Base-by-base conservation (phyloP, 78 protist species). In the Parvularia atlantis region DNA sequence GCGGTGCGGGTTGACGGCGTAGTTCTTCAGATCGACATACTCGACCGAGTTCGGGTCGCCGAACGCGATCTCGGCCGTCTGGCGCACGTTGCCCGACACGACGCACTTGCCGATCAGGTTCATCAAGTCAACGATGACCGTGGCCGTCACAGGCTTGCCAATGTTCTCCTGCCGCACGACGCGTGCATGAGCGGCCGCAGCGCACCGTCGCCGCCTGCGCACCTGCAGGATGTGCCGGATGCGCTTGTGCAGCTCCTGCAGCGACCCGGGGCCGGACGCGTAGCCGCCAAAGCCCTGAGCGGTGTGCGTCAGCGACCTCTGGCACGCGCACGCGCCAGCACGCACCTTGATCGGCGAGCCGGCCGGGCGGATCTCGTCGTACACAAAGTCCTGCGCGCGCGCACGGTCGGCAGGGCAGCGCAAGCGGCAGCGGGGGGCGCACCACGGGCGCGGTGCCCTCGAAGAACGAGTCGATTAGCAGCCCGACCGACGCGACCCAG, bases 21-120 rank as follows among this genome's bases (percentile, higher is more conserved):
- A 89, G 60, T 91, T 83, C 44, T 91, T 91, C 33, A 91, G 69
- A 56, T 88, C 68, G 22, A 86, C 41, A 48, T 78, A 91, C 26
- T 86, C 95, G 24, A 65, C 40, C 36, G 52, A 26, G 10, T 69
- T 3, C 7, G 89, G 84, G 30, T 58, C 66, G 2, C 95, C 95
- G 64, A 91, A 87, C n/a, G 92, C 85, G 72, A 91, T 89, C 60
- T 91, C 92, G 0, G 94, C 94, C 14, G 85, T 72, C 39, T 61
- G 84, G 31, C 92, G 61, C 52, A 57, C 91, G 30, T 83, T 86
- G n/a, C 93, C 95, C 0, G 92, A 59, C 14, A 91, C 87, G 17
- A 89, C 89, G 60, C 95, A 91, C 44, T 40, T 43, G 31, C 93
- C 93, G 35, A 91, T 88, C 46, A 77, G 19, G 53, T 91, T 91